Conservation (phyloP, 192 early-diverging fungal species). For the Cladochytrium replicatum region DNA sequence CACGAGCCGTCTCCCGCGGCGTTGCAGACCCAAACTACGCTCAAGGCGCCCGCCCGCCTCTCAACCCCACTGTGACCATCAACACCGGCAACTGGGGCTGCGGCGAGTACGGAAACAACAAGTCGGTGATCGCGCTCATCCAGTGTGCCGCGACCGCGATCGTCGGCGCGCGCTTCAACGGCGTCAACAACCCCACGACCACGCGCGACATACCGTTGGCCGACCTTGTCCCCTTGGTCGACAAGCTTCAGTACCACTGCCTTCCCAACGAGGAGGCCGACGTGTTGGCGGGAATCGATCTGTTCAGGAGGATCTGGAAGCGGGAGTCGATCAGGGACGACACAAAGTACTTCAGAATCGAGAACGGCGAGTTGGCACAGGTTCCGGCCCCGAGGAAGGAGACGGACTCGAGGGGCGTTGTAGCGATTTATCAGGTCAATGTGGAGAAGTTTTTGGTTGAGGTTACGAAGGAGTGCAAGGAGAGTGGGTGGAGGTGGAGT, state of each 20-base stretch:
- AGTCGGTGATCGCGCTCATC: not conserved
- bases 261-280: not conserved
- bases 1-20: not conserved
- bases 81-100: not conserved
- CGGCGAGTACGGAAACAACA: constrained; percentile 1
- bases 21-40: not conserved
- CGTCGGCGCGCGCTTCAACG: not conserved
- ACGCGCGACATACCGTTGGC: not conserved
- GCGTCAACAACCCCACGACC: not conserved
- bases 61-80: too few relatives aligned
- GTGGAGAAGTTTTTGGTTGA: too few relatives aligned
- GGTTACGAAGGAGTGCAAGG: too few relatives aligned
- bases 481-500: too few relatives aligned
- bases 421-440: too few relatives aligned
- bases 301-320: not conserved
- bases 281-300: not conserved
- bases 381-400: too few relatives aligned
- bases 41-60: too few relatives aligned
- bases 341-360: too few relatives aligned
- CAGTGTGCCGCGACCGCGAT: not conserved
- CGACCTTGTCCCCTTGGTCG: not conserved
- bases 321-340: not conserved
- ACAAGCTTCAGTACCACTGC: not conserved
- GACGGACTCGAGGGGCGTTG: too few relatives aligned
- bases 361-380: too few relatives aligned